Evolutionary conservation across 768 basidiomycete genomes (phyloP).

Genomic region (Lyophyllum semitale): DNA sequence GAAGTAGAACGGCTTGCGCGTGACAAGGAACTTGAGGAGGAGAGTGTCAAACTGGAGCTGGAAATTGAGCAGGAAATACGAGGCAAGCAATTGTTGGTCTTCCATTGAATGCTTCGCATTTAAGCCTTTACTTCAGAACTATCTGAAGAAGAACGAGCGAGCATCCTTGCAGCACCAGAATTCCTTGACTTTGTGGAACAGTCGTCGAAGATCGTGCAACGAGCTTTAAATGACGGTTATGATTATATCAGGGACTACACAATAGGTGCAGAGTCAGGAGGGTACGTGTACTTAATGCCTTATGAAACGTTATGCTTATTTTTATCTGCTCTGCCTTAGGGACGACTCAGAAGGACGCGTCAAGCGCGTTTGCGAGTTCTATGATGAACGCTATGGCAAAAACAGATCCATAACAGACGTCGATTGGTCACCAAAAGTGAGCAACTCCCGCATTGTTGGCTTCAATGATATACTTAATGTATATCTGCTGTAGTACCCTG

Average conservation of each 20-base stretch:
- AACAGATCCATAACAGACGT: slow-evolving; percentile 95
- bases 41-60: slow-evolving; percentile 79
- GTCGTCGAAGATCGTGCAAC: slow-evolving; percentile 92
- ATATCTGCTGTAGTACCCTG: slow-evolving; percentile 71
- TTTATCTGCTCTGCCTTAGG: slow-evolving; percentile 34
- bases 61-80: slow-evolving; percentile 87
- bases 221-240: slow-evolving; percentile 93
- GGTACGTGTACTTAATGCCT: slow-evolving; percentile 49
- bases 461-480: not conserved
- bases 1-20: slow-evolving; percentile 69
- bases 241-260: slow-evolving; percentile 98
- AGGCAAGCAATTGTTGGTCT: slow-evolving; percentile 43
- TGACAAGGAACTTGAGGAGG: slow-evolving; percentile 81
- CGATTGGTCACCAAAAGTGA: slow-evolving; percentile 97
- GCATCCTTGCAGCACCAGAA: slow-evolving; percentile 84
- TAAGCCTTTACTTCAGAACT: slow-evolving; percentile 54
- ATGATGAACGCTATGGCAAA: slow-evolving; percentile 87
- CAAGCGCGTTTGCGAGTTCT: slow-evolving; percentile 93
- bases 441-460: slow-evolving; percentile 2
- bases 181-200: slow-evolving; percentile 94
- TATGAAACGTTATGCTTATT: not conserved
- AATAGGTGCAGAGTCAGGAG: slow-evolving; percentile 81
- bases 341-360: slow-evolving; percentile 92
- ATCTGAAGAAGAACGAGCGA: slow-evolving; percentile 80
- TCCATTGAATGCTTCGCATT: not conserved